These are phyloP conservation scores for Hirsutella thompsonii DNA, from an alignment of 2,329 filamentous ascomycete species.

Conservation along the genomic window DNA sequence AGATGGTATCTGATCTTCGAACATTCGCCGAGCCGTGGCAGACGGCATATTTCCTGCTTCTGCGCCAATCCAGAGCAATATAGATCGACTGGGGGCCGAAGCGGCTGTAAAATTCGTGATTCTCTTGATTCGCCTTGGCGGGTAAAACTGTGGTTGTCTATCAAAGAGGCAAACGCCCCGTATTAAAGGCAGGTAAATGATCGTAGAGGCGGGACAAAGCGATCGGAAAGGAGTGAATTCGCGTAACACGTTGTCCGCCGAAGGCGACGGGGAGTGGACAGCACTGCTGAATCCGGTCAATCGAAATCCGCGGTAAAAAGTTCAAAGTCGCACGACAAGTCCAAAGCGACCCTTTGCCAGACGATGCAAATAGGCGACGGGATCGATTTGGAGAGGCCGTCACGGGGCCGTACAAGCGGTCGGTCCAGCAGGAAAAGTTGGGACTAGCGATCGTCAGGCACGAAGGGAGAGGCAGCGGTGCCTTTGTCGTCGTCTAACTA, in stretches of 20 bases:
- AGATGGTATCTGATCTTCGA: conserved; percentile 60
- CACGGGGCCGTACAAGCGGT: background rate
- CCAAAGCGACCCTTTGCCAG: conserved; percentile 2
- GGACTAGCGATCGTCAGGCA: conserved; percentile 6
- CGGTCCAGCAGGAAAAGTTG: background rate
- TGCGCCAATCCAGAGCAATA: no score
- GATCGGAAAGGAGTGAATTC: conserved; percentile 7
- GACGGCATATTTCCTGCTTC: conserved; percentile 40
- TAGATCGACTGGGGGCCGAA: no score
- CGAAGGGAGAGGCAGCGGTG: conserved; percentile 5
- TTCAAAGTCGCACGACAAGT: conserved; percentile 5
- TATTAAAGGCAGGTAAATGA: background rate
- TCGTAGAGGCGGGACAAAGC: conserved; percentile 3
- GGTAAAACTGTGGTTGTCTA: no score
- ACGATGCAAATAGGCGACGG: background rate
- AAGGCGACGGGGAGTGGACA: conserved; percentile 24
- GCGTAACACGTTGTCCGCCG: conserved; percentile 6
- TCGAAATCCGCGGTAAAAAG: conserved; percentile 8
- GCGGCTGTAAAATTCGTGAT: background rate
- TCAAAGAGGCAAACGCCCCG: no score
- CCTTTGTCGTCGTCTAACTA: conserved; percentile 7
- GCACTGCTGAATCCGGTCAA: conserved; percentile 37
- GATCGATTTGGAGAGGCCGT: conserved; percentile 1
- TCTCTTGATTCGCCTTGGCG: no score
- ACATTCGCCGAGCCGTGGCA: conserved; percentile 45